These are phyloP conservation scores for Yamadazyma buinensis DNA, from an alignment of 1,139 yeast species.

Conservation along the genomic window DNA sequence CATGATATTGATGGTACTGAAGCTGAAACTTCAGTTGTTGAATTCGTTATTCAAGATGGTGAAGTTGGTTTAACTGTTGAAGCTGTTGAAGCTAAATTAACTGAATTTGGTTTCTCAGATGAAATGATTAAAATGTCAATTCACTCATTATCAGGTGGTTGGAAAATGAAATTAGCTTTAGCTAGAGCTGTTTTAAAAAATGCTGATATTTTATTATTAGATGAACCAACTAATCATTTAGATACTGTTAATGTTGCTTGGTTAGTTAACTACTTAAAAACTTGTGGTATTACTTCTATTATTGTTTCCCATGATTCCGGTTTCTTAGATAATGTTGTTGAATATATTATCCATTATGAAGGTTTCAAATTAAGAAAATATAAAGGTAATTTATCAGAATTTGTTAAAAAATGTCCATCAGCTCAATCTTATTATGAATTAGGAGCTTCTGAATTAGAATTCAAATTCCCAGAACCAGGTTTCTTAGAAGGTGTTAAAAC, in stretches of 20 bases:
- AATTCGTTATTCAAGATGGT: constrained; percentile 81
- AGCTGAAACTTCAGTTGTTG: constrained; percentile 90
- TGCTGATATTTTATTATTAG: constrained; percentile 96
- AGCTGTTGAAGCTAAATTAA: constrained; percentile 67
- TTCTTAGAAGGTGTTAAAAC: constrained; percentile 99
- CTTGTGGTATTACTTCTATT: constrained; percentile 97
- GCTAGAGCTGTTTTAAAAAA: constrained; percentile 99
- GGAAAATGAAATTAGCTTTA: constrained; percentile 99
- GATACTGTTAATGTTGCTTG: constrained; percentile 99
- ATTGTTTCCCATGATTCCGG: constrained; percentile 99
- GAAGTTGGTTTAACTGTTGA: constrained; percentile 73
- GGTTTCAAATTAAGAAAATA: constrained; percentile 99
- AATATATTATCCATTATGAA: constrained; percentile 99
- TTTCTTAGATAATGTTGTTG: constrained; percentile 95
- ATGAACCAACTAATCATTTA: constrained; percentile 99
- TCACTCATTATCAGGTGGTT: constrained; percentile 98
- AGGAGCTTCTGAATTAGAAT: constrained; percentile 95
- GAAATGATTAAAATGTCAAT: constrained; percentile 92
- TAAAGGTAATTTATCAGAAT: constrained; percentile 99
- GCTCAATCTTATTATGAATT: constrained; percentile 98
- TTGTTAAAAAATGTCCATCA: constrained; percentile 97
- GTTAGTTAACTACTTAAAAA: constrained; percentile 98
- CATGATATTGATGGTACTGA: constrained; percentile 98
- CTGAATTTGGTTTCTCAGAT: constrained; percentile 87
- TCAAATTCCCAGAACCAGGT: constrained; percentile 99